These are phyloP conservation scores for Xylaria castorea DNA, from an alignment of 495 filamentous ascomycete species.

Conservation along the genomic window DNA sequence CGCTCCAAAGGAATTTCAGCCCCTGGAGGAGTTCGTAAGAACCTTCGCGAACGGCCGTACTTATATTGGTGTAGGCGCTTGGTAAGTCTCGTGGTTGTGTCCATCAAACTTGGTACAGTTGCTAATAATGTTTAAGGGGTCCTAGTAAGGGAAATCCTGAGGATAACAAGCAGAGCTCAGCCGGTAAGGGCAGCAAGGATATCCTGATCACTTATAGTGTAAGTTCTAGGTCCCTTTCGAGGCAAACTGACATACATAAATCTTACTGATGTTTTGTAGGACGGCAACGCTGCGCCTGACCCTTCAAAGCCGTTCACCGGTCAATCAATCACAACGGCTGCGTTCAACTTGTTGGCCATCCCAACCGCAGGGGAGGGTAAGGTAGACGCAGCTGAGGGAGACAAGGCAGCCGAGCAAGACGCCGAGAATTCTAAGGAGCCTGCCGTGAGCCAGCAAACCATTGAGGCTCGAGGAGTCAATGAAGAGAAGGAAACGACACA, in stretches of 20 bases:
- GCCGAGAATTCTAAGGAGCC: background rate
- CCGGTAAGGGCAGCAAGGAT: conserved; percentile 48
- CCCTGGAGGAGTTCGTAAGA: conserved; percentile 46
- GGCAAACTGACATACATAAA: background rate
- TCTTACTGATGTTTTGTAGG: conserved; percentile 30
- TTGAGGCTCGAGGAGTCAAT: background rate
- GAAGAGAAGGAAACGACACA: background rate
- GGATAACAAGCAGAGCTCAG: conserved; percentile 42
- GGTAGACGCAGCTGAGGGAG: too few relatives aligned
- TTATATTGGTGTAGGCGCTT: conserved; percentile 53
- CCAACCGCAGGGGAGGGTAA: background rate
- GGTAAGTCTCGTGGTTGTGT: conserved; percentile 31
- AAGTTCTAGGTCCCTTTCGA: conserved; percentile 1
- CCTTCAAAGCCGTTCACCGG: conserved; percentile 29
- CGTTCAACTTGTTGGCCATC: conserved; percentile 6
- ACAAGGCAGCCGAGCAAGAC: background rate
- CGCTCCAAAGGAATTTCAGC: conserved; percentile 45
- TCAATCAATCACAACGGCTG: conserved; percentile 20
- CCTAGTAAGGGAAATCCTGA: conserved; percentile 34
- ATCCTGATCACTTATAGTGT: conserved; percentile 46
- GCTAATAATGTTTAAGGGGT: conserved; percentile 31
- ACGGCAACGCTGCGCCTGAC: conserved; percentile 47
- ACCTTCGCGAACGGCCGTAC: conserved; percentile 51
- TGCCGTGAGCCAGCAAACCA: background rate
- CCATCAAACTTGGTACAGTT: conserved; percentile 25